Evolutionary conservation across 495 filamentous ascomycete genomes (phyloP).

Genomic region (Neurospora cerealis): DNA sequence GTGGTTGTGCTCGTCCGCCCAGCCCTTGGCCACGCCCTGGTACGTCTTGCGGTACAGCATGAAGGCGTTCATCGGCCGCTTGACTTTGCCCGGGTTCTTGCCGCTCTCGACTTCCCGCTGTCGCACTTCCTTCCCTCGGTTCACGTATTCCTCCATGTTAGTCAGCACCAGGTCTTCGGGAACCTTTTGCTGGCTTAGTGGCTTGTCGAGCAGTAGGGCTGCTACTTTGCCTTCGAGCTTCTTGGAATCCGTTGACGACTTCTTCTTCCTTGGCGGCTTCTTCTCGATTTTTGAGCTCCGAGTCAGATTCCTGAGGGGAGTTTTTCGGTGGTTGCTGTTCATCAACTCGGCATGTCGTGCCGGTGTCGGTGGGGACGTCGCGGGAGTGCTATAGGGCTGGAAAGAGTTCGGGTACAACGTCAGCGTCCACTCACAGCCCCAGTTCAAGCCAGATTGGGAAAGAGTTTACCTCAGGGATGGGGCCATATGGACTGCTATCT

Average conservation of each 20-base stretch:
- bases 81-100: constrained; percentile 66
- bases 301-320: constrained; percentile 9
- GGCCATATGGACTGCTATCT: constrained; percentile 22
- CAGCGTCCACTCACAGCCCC: neutral
- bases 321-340: constrained; percentile 5
- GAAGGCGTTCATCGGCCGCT: constrained; percentile 95
- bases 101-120: constrained; percentile 54
- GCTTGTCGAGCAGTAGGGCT: constrained; percentile 47
- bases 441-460: neutral
- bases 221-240: constrained; percentile 26
- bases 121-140: constrained; percentile 56
- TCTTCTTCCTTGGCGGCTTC: constrained; percentile 28
- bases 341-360: constrained; percentile 25
- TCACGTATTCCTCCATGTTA: constrained; percentile 75
- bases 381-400: constrained; percentile 40
- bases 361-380: constrained; percentile 40
- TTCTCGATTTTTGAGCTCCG: constrained; percentile 25
- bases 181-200: constrained; percentile 57
- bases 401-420: constrained; percentile 7
- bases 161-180: constrained; percentile 49
- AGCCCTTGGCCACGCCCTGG: constrained; percentile 73
- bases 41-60: constrained; percentile 96
- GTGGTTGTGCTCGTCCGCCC: constrained; percentile 83
- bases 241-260: constrained; percentile 8
- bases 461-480: constrained; percentile 16